These are phyloP conservation scores for Actinomortierella wolfii DNA, from an alignment of 371 early-diverging fungal genomes.

Conservation along the genomic window DNA sequence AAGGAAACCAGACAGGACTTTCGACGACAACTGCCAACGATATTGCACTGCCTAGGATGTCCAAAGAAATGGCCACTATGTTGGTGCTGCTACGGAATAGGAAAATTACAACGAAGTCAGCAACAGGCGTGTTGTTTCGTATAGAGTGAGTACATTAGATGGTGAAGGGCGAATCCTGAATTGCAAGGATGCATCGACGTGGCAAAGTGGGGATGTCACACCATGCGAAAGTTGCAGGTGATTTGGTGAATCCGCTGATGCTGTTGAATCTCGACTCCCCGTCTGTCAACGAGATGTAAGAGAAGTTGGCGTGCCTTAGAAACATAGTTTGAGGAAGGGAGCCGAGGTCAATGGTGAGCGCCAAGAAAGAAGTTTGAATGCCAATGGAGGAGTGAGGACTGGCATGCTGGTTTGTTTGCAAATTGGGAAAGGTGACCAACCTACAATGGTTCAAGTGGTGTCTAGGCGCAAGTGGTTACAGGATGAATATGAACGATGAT, in stretches of 20 bases:
- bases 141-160: neutral
- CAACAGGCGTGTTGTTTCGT: neutral
- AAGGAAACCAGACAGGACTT: neutral
- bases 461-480: neutral
- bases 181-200: neutral
- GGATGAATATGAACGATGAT: too few species aligned
- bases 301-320: too few species aligned
- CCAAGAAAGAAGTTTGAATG: neutral
- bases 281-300: too few species aligned
- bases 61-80: conserved; percentile 1
- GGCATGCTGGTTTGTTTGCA: neutral
- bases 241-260: too few species aligned
- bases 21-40: too few species aligned
- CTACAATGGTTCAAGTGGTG: neutral
- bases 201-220: too few species aligned
- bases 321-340: too few species aligned
- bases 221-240: too few species aligned
- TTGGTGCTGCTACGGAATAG: conserved; percentile 1
- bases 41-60: too few species aligned
- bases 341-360: neutral
- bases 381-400: neutral
- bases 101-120: neutral
- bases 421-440: too few species aligned
- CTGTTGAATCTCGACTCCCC: too few species aligned
- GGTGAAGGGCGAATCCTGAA: neutral